Base-by-base conservation (phyloP, 805 yeast species). In the Starmerella davenportii region DNA sequence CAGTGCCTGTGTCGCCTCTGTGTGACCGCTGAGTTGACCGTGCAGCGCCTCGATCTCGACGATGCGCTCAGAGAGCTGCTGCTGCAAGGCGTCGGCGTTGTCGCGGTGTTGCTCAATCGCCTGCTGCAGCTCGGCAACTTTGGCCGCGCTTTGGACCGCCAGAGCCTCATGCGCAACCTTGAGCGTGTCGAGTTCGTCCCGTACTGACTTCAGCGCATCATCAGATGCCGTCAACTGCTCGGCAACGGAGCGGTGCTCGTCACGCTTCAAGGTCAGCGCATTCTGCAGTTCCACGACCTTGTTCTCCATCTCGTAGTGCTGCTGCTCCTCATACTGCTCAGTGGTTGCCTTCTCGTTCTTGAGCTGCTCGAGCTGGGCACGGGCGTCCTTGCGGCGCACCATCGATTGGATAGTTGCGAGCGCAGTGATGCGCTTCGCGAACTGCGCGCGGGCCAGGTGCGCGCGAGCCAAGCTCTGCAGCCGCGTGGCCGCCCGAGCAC, bases 221-320 rank as follows among this genome's bases (percentile, higher is more conserved):
- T 39, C 37, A 13, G 39, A 25, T 5, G 39, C 31, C 8, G 34
- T 30, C n/a, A 47, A 36, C 38, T 42, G 32, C 20, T 38, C 45
- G 11, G 37, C 32, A 27, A 40, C 37, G 13, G 30, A n/a, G 36
- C 37, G 69, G 62, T 82, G 95, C 47, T 73, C 79, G 20, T 79
- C 76, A 56, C 81, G 79, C 28, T 74, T 61, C 1, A 93, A 72
- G 43, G 87, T 65, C 11, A 77, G 70, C 17, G 41, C 38, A 53
- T 87, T 92, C 3, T 95, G 87, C 49, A 90, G 70, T 59, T 85
- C 93, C 47, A 90, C 84, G n/a, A 92, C 95, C 66, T 92, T 90
- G 60, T 90, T 90, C 59, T 90, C 99, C 52, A 92, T 69, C 56
- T 79, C 74, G 61, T 82, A 90, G 51, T 93, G 84, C 30, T 81